Percentiles rank a stretch among this genome's conserved stretches.
Evolutionary conservation across 1,284 basidiomycete species (phyloP).

Genomic region (Puccinia brachypodii): DNA sequence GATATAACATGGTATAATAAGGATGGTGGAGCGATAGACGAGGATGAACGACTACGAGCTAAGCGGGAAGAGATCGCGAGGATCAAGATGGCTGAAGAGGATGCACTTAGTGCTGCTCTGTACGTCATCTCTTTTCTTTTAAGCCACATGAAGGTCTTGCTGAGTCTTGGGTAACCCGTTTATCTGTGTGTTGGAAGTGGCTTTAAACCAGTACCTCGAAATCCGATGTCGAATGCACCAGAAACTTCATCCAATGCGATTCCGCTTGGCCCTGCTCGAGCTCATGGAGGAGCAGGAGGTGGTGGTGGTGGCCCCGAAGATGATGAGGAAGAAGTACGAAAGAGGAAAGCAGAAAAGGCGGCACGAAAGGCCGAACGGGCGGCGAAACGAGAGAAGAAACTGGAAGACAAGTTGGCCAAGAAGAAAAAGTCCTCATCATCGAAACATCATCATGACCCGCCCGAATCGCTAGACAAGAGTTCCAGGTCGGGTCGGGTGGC

Average conservation of each 20-base stretch:
- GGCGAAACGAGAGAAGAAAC: constrained; percentile 5
- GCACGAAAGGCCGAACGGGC: constrained; percentile 30
- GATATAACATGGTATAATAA: constrained; percentile 40
- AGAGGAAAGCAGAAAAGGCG: constrained; percentile 34
- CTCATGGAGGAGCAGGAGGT: too few species aligned
- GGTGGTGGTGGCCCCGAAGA: neutral
- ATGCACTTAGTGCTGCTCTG: constrained; percentile 77
- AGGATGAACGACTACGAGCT: constrained; percentile 52
- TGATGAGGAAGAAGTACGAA: neutral
- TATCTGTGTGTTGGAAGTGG: constrained; percentile 12
- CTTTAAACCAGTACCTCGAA: constrained; percentile 35
- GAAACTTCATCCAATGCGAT: constrained; percentile 34
- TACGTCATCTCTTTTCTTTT: constrained; percentile 57
- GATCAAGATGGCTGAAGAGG: constrained; percentile 81
- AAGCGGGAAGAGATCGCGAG: constrained; percentile 70
- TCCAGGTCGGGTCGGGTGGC: neutral
- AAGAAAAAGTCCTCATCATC: neutral
- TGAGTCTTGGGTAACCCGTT: neutral
- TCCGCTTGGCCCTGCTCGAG: constrained; percentile 6
- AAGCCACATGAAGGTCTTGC: neutral
- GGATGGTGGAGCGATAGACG: constrained; percentile 63
- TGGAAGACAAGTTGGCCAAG: neutral
- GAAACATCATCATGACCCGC: neutral
- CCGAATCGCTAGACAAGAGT: neutral
- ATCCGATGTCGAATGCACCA: neutral